Evolutionary conservation across 164 flowering plant genomes (phyloP).

Genomic region (Sextonia rubra): DNA sequence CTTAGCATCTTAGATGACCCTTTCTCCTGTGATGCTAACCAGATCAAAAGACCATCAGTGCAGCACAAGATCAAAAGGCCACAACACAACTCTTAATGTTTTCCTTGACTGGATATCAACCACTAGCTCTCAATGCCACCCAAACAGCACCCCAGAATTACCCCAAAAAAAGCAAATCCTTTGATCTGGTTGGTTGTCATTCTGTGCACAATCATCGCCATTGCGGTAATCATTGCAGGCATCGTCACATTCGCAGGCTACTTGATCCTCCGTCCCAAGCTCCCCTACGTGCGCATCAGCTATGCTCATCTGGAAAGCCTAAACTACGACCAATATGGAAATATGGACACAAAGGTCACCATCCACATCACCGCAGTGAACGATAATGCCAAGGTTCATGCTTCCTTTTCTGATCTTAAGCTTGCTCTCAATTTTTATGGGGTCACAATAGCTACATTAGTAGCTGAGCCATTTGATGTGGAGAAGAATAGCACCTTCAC

Average conservation of each 20-base stretch:
- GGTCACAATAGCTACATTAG: constrained; percentile 37
- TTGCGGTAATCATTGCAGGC: constrained; percentile 59
- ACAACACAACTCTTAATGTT: constrained; percentile 18
- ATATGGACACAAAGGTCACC: constrained; percentile 36
- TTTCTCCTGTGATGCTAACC: constrained; percentile 4
- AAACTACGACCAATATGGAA: constrained; percentile 30
- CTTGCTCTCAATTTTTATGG: constrained; percentile 38
- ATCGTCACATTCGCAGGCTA: constrained; percentile 55
- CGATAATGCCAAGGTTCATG: constrained; percentile 56
- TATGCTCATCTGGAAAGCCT: constrained; percentile 48
- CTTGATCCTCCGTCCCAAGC: constrained; percentile 50
- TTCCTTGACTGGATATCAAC: constrained; percentile 6
- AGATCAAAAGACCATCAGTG: constrained; percentile 9
- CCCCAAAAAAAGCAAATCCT: constrained; percentile 28
- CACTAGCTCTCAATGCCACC: constrained; percentile 28
- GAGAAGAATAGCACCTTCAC: constrained; percentile 34
- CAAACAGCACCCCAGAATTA: constrained; percentile 6
- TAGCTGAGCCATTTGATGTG: constrained; percentile 43
- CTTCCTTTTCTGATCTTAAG: constrained; percentile 44
- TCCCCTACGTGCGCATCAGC: constrained; percentile 47
- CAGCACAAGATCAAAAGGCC: background rate
- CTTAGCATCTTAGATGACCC: constrained; percentile 21
- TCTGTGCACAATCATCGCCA: constrained; percentile 49
- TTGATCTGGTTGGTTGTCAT: constrained; percentile 56
- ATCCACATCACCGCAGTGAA: constrained; percentile 50